Conservation (phyloP, 2,329 filamentous ascomycete genomes). For the Sporothrix humicola region DNA sequence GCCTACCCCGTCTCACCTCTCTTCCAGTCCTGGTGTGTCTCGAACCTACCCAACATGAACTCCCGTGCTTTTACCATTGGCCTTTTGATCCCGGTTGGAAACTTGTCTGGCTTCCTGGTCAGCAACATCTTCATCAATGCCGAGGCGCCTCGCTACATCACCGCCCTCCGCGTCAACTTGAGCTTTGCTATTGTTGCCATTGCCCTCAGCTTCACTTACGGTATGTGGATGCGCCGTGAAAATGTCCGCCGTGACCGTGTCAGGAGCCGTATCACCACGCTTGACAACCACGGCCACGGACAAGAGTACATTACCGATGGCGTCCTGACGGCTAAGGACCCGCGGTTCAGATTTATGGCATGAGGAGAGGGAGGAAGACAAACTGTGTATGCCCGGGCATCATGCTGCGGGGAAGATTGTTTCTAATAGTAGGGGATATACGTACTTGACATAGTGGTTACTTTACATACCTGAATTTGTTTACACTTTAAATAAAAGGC, state of each 20-base stretch:
- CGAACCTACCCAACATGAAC: conserved; percentile 40
- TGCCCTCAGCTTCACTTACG: not conserved
- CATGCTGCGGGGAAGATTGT: too few species aligned
- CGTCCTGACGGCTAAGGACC: conserved; percentile 1
- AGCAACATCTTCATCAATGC: conserved; percentile 36
- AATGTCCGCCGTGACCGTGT: not conserved
- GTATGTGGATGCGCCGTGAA: not conserved
- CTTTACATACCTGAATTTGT: too few species aligned
- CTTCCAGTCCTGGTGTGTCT: conserved; percentile 38
- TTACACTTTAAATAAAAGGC: too few species aligned
- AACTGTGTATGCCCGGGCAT: too few species aligned
- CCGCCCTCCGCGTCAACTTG: not conserved
- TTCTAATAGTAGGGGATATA: too few species aligned
- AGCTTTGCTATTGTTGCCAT: not conserved
- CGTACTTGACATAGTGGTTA: too few species aligned
- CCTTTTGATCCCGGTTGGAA: conserved; percentile 39
- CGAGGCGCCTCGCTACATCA: conserved; percentile 37
- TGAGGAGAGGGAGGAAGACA: not conserved
- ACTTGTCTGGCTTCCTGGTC: conserved; percentile 38
- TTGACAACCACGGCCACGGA: conserved; percentile 1
- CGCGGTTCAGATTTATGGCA: not conserved
- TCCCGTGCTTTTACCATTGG: conserved; percentile 38
- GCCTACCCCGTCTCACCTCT: conserved; percentile 37
- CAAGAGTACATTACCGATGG: conserved; percentile 8
- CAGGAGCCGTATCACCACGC: not conserved